Percentiles rank a stretch among this genome's conserved stretches.
These are phyloP conservation scores for Naganishia onofrii DNA, from an alignment of 768 basidiomycete species.

Conservation along the genomic window DNA sequence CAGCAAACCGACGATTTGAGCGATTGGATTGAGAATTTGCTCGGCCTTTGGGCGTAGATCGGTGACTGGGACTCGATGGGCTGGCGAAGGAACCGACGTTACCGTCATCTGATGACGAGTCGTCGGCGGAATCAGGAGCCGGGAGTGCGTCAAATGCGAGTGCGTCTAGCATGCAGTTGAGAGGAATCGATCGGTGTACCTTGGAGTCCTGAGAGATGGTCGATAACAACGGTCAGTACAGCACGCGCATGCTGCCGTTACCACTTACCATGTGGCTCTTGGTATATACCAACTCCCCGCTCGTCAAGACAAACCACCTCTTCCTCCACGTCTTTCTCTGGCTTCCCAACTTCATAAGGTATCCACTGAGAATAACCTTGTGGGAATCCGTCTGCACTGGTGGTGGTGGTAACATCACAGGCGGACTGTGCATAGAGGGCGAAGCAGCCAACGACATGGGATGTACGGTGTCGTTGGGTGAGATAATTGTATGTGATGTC, in stretches of 20 bases:
- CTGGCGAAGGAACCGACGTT: constrained; percentile 6
- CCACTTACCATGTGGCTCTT: constrained; percentile 87
- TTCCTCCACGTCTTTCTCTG: constrained; percentile 94
- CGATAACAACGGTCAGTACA: background rate
- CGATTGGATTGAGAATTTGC: constrained; percentile 3
- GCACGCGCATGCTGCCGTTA: background rate
- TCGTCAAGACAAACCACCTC: constrained; percentile 91
- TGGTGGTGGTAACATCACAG: background rate
- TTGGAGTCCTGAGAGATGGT: constrained; percentile 69
- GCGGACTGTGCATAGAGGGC: background rate
- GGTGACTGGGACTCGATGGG: constrained; percentile 26
- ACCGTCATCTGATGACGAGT: constrained; percentile 47
- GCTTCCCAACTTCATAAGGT: constrained; percentile 93
- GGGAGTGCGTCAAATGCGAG: constrained; percentile 69
- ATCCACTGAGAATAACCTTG: constrained; percentile 82
- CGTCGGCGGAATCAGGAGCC: constrained; percentile 29
- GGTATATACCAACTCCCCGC: constrained; percentile 80
- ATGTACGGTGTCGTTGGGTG: background rate
- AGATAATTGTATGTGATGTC: constrained; percentile 1
- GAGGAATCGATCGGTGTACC: constrained; percentile 78
- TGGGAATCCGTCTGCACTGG: constrained; percentile 59
- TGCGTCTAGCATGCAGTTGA: constrained; percentile 83
- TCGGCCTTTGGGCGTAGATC: background rate
- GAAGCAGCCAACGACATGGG: constrained; percentile 1
- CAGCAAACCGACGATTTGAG: background rate